A percentile compares a stretch with the other conserved stretches of the same genome.
phyloP scores from a whole-genome alignment of 192 early-diverging fungal species.

The Backusella tarrabulga region DNA sequence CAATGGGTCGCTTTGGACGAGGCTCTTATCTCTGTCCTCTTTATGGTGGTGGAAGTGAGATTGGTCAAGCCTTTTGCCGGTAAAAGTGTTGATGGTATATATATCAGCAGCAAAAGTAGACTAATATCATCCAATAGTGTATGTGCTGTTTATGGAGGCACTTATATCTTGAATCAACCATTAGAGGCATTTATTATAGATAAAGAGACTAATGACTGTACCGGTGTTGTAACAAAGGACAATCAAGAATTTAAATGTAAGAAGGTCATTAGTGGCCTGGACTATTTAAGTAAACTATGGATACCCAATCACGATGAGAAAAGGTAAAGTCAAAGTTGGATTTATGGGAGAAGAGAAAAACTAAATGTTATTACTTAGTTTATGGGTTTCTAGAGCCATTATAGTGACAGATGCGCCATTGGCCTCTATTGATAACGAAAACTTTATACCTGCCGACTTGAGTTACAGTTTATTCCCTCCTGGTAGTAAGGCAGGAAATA shows the following conservation, averaged over 20 bases:
- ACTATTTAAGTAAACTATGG: conserved; percentile 48
- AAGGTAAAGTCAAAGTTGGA: background rate
- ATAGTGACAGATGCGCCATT: conserved; percentile 7
- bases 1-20: conserved; percentile 84
- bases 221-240: conserved; percentile 38
- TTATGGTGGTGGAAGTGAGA: conserved; percentile 89
- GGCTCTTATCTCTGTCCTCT: conserved; percentile 79
- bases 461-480: conserved; percentile 23
- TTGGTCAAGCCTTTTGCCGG: conserved; percentile 89
- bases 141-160: conserved; percentile 89
- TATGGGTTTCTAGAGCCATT: conserved; percentile 20
- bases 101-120: background rate
- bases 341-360: background rate
- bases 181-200: conserved; percentile 43
- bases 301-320: conserved; percentile 26
- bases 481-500: conserved; percentile 2
- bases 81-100: background rate
- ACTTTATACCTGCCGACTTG: conserved; percentile 1
- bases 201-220: conserved; percentile 37
- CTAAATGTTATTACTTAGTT: background rate
- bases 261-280: conserved; percentile 50
- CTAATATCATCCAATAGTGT: conserved; percentile 40
- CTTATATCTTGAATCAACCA: conserved; percentile 73
- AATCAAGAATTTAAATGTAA: conserved; percentile 44
- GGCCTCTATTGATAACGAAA: background rate